These are phyloP conservation scores for Epichloe sp. DNA, from an alignment of 2,329 filamentous ascomycete genomes.

Conservation along the genomic window DNA sequence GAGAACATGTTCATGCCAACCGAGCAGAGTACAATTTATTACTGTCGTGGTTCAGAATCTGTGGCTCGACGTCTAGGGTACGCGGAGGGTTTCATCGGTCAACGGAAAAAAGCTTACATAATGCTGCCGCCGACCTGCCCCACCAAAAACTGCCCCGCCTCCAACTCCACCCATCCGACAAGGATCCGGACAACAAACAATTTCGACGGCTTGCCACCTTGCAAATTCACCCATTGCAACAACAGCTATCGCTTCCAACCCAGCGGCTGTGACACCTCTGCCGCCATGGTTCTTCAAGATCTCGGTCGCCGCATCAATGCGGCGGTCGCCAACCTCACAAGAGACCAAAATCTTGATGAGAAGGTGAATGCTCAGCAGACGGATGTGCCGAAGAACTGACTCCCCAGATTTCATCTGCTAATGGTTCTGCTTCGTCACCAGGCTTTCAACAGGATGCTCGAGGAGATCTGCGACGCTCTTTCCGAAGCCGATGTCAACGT, in stretches of 20 bases:
- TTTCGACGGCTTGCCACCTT: background rate
- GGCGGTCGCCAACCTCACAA: constrained; percentile 85
- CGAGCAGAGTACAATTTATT: no score
- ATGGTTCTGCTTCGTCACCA: constrained; percentile 18
- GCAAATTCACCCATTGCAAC: constrained; percentile 4
- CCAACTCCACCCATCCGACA: background rate
- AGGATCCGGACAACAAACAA: background rate
- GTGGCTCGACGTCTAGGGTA: background rate
- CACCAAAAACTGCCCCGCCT: background rate
- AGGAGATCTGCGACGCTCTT: constrained; percentile 92
- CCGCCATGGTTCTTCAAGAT: constrained; percentile 91
- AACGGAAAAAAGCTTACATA: background rate
- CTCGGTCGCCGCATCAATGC: constrained; percentile 95
- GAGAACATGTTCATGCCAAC: no score
- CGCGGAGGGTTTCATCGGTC: background rate
- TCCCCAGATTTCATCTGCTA: background rate
- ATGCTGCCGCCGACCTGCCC: background rate
- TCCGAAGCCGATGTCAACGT: constrained; percentile 97
- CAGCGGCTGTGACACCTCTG: background rate
- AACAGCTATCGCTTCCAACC: constrained; percentile 4
- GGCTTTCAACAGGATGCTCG: constrained; percentile 97
- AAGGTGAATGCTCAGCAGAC: constrained; percentile 48
- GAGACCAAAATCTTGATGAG: constrained; percentile 88
- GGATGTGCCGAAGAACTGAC: background rate
- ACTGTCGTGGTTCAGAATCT: background rate